Evolutionary conservation across 2,329 filamentous ascomycete genomes (phyloP).

Genomic region (Xylaria sp.): DNA sequence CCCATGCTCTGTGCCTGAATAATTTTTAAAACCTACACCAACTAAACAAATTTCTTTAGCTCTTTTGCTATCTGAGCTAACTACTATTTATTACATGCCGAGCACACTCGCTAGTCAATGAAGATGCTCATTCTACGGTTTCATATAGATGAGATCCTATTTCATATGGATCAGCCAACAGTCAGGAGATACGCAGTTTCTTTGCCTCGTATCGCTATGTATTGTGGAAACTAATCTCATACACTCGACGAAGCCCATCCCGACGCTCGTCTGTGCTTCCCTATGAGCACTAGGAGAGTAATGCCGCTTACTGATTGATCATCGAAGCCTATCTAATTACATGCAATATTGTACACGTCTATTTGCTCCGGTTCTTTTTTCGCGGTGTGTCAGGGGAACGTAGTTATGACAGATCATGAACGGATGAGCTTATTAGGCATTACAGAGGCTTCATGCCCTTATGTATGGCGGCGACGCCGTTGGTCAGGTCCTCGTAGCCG

Average conservation of each 20-base stretch:
- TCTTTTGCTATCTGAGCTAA: background rate
- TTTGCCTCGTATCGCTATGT: slow-evolving; percentile 6
- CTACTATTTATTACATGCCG: background rate
- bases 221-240: slow-evolving; percentile 1
- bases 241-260: slow-evolving; percentile 5
- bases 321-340: slow-evolving; percentile 1
- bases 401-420: background rate
- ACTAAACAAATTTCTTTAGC: background rate
- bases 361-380: background rate
- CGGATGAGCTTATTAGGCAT: slow-evolving; percentile 8
- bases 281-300: background rate
- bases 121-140: too few species aligned
- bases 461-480: slow-evolving; percentile 94
- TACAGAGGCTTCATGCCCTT: slow-evolving; percentile 86
- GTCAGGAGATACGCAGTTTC: background rate
- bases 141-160: background rate
- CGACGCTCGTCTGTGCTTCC: background rate
- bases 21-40: background rate
- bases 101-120: background rate
- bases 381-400: background rate
- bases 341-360: slow-evolving; percentile 30
- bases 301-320: background rate
- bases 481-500: slow-evolving; percentile 90
- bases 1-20: background rate
- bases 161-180: background rate